These are phyloP conservation scores for Magnaporthiopsis incrustans DNA, from an alignment of 2,329 filamentous ascomycete genomes.

Conservation along the genomic window DNA sequence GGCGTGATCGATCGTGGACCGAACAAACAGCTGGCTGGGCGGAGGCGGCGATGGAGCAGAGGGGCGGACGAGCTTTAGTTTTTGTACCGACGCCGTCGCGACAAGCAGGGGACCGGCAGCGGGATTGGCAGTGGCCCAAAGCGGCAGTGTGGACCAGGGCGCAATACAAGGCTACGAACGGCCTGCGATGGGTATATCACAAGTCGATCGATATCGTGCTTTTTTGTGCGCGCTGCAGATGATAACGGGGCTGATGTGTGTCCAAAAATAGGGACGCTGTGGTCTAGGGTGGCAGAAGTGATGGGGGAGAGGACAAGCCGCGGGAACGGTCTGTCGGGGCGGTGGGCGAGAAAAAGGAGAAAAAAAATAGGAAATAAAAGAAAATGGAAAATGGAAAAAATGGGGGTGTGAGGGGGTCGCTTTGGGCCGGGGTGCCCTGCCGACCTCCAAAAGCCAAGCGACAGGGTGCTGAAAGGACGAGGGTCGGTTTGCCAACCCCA, in stretches of 20 bases:
- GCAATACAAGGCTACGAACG: background rate
- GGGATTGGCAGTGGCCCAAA: background rate
- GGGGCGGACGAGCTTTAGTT: background rate
- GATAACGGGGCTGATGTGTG: conserved; percentile 5
- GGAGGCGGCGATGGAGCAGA: background rate
- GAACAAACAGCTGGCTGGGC: background rate
- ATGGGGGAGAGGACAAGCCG: background rate
- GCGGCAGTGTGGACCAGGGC: background rate
- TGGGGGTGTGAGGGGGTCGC: no score
- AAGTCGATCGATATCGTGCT: background rate
- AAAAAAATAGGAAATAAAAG: background rate
- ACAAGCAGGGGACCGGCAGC: background rate
- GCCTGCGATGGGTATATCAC: background rate
- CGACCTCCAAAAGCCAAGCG: background rate
- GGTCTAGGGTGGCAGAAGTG: conserved; percentile 10
- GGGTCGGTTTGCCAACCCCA: no score
- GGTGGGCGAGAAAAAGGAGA: background rate
- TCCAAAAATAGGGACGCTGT: conserved; percentile 45
- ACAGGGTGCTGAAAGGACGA: background rate
- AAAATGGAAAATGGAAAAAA: no score
- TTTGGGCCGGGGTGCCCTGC: no score
- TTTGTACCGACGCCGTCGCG: conserved; percentile 3
- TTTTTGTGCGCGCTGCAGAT: background rate
- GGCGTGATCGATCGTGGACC: background rate
- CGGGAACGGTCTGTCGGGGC: no score